Evolutionary conservation across 2,329 filamentous ascomycete genomes (phyloP), one percentile per base, ranked within the genome.

Genomic region (Cytospora leucostoma): DNA sequence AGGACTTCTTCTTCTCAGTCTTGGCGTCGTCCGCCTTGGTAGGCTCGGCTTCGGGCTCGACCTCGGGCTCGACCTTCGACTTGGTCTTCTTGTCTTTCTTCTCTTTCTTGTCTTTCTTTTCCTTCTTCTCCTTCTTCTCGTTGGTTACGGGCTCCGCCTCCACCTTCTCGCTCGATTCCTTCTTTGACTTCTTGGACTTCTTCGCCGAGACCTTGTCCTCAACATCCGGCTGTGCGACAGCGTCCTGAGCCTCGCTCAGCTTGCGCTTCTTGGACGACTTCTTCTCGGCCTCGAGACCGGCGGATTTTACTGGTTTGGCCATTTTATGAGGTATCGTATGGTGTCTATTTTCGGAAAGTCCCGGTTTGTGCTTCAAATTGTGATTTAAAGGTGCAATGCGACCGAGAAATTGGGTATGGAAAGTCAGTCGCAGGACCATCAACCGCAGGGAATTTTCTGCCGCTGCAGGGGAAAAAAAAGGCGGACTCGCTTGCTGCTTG

Each of bases 21-120:
- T 73, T 54, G 71, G 74, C 67, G 71, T 74, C 62, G 74, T 75
- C 69, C 71, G 72, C 66, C 67, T 34, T 21, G 44, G 50, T 33
- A 15, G 40, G 7, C 38, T 56, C 4, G 7, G 50, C 7, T 19
- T 38, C 35, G 15, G 60, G n/a, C 34, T 63, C n/a, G n/a, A n/a
- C n/a, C n/a, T n/a, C 56, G 1, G 35, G 32, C 32, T 64, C 47
- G n/a, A 27, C 27, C 37, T 64, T 61, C 27, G 27, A 27, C 49
- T 64, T 59, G 34, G 4, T 33, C 56, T 65, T 61, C 40, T 65
- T 63, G 38, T 55, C 61, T n/a, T 61, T 64, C 38, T 62, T 60
- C 11, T 49, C 59, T 34, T 66, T 65, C 52, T 66, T 66, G 4
- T 56, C 55, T 49, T 59, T 56, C 51, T 63, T 59, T 11, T 19